Percentiles rank a stretch among this genome's conserved stretches.
Evolutionary conservation across 1,284 basidiomycete species (phyloP).

Genomic region (Coniferiporia sulphurascens): DNA sequence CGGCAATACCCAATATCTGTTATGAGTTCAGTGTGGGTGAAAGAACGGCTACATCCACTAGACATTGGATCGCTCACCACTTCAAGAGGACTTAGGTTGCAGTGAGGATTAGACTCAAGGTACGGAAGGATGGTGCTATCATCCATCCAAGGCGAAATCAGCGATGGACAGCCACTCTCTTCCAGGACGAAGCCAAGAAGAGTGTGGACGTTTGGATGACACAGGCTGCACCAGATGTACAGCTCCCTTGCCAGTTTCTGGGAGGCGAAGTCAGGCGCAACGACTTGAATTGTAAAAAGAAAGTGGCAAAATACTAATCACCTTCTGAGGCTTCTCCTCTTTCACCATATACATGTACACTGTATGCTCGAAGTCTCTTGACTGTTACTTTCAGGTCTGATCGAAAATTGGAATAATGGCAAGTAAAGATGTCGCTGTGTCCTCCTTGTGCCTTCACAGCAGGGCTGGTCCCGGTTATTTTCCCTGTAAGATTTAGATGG

Average conservation of each 20-base stretch:
- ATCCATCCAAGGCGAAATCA: background rate
- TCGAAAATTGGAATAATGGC: background rate
- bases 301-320: no score
- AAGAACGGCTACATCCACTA: background rate
- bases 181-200: background rate
- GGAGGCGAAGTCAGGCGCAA: no score
- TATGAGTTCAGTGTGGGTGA: background rate
- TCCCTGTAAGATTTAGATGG: background rate
- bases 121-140: background rate
- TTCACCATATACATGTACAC: no score
- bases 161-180: background rate
- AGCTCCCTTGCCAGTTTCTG: background rate
- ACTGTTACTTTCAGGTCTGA: background rate
- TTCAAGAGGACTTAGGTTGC: background rate
- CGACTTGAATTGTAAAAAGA: no score
- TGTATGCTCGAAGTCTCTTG: slow-evolving; percentile 3
- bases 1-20: slow-evolving; percentile 3
- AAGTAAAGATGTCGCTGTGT: background rate
- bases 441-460: background rate
- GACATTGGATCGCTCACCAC: background rate
- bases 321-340: no score
- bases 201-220: background rate
- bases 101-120: background rate
- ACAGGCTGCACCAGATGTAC: slow-evolving; percentile 5
- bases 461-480: background rate